A percentile compares a stretch with the other conserved stretches of the same genome.
These are phyloP conservation scores for Luffa aegyptiaca DNA, from an alignment of 306 rosid species.

Conservation along the genomic window DNA sequence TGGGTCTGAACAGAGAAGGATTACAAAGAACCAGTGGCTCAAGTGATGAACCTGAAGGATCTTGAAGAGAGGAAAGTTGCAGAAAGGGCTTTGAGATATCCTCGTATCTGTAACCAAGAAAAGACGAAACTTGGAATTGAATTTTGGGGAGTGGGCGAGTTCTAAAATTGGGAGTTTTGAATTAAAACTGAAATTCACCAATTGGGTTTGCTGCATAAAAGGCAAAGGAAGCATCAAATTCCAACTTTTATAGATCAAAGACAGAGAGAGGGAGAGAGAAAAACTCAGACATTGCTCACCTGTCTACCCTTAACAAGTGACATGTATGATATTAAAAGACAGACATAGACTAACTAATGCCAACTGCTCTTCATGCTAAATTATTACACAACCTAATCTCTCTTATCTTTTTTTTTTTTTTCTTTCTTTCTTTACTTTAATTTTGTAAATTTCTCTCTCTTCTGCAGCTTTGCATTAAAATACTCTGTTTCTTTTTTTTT, in stretches of 20 bases:
- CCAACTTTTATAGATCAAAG: slow-evolving; percentile 44
- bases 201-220: slow-evolving; percentile 33
- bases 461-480: slow-evolving; percentile 10
- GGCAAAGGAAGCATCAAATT: slow-evolving; percentile 46
- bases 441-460: slow-evolving; percentile 13
- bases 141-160: not conserved
- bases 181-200: slow-evolving; percentile 41
- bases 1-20: not conserved
- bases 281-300: slow-evolving; percentile 31
- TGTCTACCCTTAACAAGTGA: slow-evolving; percentile 49
- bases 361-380: slow-evolving; percentile 80
- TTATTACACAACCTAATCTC: slow-evolving; percentile 62
- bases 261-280: slow-evolving; percentile 18
- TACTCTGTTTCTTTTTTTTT: not conserved
- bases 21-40: not conserved
- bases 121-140: slow-evolving; percentile 16
- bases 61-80: not conserved
- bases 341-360: slow-evolving; percentile 51
- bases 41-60: slow-evolving; percentile 13
- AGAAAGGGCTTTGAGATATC: slow-evolving; percentile 34
- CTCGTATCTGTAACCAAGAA: slow-evolving; percentile 29
- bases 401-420: not conserved
- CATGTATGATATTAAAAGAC: slow-evolving; percentile 73
- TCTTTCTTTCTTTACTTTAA: slow-evolving; percentile 22
- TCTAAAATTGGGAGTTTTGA: not conserved